A percentile compares a stretch with the other conserved stretches of the same genome.
These are phyloP conservation scores for Coniochaeta ligniaria DNA, from an alignment of 2,329 filamentous ascomycete genomes.

Conservation along the genomic window DNA sequence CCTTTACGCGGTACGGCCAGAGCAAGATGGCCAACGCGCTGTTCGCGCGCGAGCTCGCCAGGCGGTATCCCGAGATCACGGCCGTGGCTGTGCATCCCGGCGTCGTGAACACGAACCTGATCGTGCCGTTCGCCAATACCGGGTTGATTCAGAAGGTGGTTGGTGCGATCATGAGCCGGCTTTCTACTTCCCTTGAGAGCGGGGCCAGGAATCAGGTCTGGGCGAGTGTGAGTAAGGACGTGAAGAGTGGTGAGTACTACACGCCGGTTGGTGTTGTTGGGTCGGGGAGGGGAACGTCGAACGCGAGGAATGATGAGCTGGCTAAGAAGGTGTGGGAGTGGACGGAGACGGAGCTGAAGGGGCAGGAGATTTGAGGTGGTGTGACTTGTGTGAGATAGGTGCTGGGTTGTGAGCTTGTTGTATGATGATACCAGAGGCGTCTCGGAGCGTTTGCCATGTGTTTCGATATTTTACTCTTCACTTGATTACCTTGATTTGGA, in stretches of 20 bases:
- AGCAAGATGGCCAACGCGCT: conserved; percentile 27
- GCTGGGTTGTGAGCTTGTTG: neutral
- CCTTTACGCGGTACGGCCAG: conserved; percentile 21
- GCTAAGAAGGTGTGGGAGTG: conserved; percentile 22
- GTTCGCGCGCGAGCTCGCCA: conserved; percentile 20
- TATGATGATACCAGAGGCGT: neutral
- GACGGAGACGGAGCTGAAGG: conserved; percentile 21
- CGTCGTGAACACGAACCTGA: conserved; percentile 16
- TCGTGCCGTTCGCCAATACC: neutral
- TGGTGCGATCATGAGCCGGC: neutral
- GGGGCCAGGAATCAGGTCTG: conserved; percentile 35
- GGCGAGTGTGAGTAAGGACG: conserved; percentile 27
- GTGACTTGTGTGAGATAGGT: neutral
- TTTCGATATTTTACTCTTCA: too few relatives aligned
- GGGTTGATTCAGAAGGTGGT: neutral
- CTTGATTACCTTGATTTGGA: too few relatives aligned
- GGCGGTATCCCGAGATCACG: conserved; percentile 17
- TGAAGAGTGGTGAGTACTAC: conserved; percentile 24
- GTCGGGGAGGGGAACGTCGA: conserved; percentile 4
- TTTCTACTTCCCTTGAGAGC: conserved; percentile 11
- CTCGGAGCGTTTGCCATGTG: neutral
- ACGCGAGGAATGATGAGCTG: conserved; percentile 14
- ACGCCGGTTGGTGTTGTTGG: conserved; percentile 21
- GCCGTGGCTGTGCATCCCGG: conserved; percentile 21
- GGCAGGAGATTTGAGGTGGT: conserved; percentile 5